Evolutionary conservation across 768 basidiomycete species (phyloP).

Genomic region (Boletus reticulatus): DNA sequence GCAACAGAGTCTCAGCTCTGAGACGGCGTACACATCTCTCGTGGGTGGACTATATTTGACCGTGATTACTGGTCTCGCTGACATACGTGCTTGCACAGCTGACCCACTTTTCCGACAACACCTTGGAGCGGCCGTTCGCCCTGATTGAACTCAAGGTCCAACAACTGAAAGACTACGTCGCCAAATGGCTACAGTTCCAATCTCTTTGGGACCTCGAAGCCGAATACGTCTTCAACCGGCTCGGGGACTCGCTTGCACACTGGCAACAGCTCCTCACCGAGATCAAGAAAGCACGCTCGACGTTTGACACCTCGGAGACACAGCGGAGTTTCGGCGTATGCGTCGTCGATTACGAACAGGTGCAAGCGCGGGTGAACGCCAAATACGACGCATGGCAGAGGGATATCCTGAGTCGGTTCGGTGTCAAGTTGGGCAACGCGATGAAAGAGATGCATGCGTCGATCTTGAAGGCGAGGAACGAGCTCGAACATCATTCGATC

Average conservation of each 20-base stretch:
- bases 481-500: conserved; percentile 94
- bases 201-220: conserved; percentile 98
- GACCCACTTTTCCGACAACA: conserved; percentile 67
- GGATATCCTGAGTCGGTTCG: conserved; percentile 90
- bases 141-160: conserved; percentile 88
- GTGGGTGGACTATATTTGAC: conserved; percentile 41
- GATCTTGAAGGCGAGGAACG: conserved; percentile 91
- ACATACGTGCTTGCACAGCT: conserved; percentile 44
- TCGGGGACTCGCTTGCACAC: conserved; percentile 88
- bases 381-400: conserved; percentile 99
- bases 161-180: conserved; percentile 86
- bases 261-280: conserved; percentile 97
- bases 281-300: conserved; percentile 94
- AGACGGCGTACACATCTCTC: conserved; percentile 80
- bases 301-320: conserved; percentile 96
- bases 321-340: conserved; percentile 90
- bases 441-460: conserved; percentile 98
- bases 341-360: conserved; percentile 96
- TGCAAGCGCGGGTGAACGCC: conserved; percentile 94
- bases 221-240: conserved; percentile 92
- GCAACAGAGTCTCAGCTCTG: conserved; percentile 61
- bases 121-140: conserved; percentile 77
- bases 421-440: conserved; percentile 85
- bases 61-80: background rate
- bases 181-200: conserved; percentile 98